Percentiles rank a stretch among this genome's conserved stretches.
These are phyloP conservation scores for Bipolaris victoriae DNA, from an alignment of 2,329 filamentous ascomycete species.

Conservation along the genomic window DNA sequence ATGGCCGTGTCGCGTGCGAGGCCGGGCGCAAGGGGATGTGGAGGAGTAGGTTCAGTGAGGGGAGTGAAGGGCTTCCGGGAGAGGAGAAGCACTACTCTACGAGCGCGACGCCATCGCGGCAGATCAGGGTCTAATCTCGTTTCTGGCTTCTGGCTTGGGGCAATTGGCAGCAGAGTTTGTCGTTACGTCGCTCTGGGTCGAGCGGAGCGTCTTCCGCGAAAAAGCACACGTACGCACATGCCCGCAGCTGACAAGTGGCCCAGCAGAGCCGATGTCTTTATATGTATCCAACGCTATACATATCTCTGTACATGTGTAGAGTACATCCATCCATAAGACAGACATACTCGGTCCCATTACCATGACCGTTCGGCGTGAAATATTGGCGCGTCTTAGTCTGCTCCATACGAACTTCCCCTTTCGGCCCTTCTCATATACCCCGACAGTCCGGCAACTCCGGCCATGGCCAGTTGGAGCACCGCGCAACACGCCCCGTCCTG, in stretches of 20 bases:
- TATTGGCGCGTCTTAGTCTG: no score
- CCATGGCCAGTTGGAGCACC: background rate
- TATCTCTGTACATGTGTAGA: no score
- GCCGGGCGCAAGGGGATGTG: slow-evolving; percentile 1
- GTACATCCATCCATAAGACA: no score
- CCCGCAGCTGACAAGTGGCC: background rate
- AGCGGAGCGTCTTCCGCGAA: slow-evolving; percentile 13
- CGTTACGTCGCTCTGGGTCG: slow-evolving; percentile 1
- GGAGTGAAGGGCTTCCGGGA: slow-evolving; percentile 3
- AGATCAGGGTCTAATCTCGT: background rate
- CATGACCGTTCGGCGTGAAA: no score
- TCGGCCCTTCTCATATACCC: background rate
- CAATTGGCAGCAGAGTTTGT: slow-evolving; percentile 4
- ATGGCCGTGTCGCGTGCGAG: background rate
- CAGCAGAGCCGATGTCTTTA: background rate
- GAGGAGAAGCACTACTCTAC: background rate
- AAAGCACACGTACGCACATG: slow-evolving; percentile 6
- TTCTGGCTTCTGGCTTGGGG: background rate
- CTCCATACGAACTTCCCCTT: background rate
- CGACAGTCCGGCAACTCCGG: background rate
- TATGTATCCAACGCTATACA: no score
- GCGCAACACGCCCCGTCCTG: background rate
- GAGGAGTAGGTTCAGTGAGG: slow-evolving; percentile 3
- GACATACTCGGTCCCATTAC: no score
- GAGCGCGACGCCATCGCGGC: background rate